phyloP scores from a whole-genome alignment of 2,329 filamentous ascomycete genomes.

The Gyromitra esculenta region DNA sequence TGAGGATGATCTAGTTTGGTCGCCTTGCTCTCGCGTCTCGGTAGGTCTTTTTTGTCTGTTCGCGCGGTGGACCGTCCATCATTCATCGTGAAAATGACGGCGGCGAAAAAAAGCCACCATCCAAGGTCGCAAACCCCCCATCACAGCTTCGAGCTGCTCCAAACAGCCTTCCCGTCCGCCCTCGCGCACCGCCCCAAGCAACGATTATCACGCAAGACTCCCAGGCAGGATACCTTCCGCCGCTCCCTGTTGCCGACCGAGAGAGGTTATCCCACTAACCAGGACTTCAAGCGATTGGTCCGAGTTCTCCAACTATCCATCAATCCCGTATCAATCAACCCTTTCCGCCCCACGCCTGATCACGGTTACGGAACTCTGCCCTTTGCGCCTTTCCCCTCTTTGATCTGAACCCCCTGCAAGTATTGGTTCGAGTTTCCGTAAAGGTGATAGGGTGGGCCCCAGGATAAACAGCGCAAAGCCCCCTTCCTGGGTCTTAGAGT shows the following conservation, averaged over 20 bases:
- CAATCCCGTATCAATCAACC: conserved; percentile 49
- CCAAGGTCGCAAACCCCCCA: conserved; percentile 44
- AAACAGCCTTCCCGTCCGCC: conserved; percentile 53
- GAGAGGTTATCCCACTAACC: conserved; percentile 44
- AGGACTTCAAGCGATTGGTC: conserved; percentile 52
- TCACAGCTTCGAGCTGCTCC: conserved; percentile 51
- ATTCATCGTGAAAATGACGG: conserved; percentile 43
- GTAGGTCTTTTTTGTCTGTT: conserved; percentile 38
- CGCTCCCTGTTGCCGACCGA: conserved; percentile 46
- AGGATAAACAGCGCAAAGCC: conserved; percentile 51
- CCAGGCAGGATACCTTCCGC: conserved; percentile 50
- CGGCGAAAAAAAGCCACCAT: conserved; percentile 45
- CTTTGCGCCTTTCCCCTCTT: conserved; percentile 50
- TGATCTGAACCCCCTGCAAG: conserved; percentile 36
- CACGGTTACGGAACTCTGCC: conserved; percentile 47
- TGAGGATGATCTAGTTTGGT: conserved; percentile 45
- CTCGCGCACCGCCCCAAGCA: conserved; percentile 49
- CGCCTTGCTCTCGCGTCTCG: conserved; percentile 43
- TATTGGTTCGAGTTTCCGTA: conserved; percentile 51
- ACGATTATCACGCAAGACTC: conserved; percentile 51
- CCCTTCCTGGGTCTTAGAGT: conserved; percentile 48
- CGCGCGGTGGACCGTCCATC: conserved; percentile 24
- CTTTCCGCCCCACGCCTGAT: conserved; percentile 52
- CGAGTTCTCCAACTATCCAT: conserved; percentile 44
- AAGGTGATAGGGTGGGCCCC: conserved; percentile 47